Evolutionary conservation across 164 flowering plant species (phyloP), one percentile per base, ranked within the genome.

Genomic region (Liriodendron chinense): DNA sequence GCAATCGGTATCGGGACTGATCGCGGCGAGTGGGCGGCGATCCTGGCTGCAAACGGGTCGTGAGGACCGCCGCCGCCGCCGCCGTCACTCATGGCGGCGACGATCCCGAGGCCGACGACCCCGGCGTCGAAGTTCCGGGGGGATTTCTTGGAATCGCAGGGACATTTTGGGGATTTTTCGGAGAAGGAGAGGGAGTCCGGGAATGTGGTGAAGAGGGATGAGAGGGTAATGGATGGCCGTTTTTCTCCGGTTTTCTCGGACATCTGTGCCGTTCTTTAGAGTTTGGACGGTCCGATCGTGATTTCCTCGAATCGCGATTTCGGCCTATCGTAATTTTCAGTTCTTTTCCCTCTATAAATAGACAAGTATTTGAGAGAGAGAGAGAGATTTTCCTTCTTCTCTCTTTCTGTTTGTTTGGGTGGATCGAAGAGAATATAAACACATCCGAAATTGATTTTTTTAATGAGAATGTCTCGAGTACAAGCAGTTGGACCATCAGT

Each of bases 41-140:
- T 76, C 62, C 62, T 73, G 7, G 74, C 61, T 47, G 57, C 18
- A 69, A 72, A 50, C 9, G 77, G 69, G 21, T 80, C 79, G 28
- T 73, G 74, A 70, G 68, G 24, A 61, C 76, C 76, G 47, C 53
- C 48, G 18, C 50, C 65, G 43, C 77, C 83, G 77, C 74, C 48
- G 14, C 57, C 65, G 43, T 77, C 83, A 75, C 74, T 81, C 86
- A 86, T 78, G 26, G 89, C 89, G 9, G 89, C 89, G 21, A 86
- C 85, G 62, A 86, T 86, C 34, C 89, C 89, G 1, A 86, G 82
- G 67, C 89, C 89, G 7, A 86, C 86, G 22, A 81, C 83, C 20
- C 75, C 83, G 16, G 43, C 72, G 12, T 79, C 81, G 70, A 81
- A 85, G 74, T 78, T 77, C 34, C 84, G 76, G 3, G 83, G 84